A percentile compares a stretch with the other conserved stretches of the same genome.
phyloP scores from a whole-genome alignment of 306 rosid genomes.

The Adenanthera pavonina region DNA sequence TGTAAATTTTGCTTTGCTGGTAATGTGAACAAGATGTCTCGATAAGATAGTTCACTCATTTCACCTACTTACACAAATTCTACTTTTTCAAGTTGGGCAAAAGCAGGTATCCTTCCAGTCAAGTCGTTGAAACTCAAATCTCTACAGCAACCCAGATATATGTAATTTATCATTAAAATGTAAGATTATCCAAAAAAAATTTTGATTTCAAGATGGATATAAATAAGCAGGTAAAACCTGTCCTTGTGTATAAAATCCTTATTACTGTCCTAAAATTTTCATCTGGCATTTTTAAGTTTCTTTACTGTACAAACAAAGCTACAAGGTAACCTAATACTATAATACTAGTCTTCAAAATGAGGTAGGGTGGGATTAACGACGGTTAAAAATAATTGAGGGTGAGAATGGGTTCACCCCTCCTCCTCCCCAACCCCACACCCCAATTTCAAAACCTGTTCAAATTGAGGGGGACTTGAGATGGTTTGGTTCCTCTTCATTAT shows the following conservation, averaged over 20 bases:
- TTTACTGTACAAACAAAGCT: neutral
- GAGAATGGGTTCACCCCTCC: too few species aligned
- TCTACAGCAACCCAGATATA: neutral
- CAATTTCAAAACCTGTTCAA: too few species aligned
- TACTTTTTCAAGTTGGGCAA: neutral
- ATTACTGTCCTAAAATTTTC: neutral
- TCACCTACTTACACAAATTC: neutral
- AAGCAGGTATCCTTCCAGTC: neutral
- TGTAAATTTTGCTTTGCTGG: neutral
- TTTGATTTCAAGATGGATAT: neutral
- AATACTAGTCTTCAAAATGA: neutral
- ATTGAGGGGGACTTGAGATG: too few species aligned
- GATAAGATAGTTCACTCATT: neutral
- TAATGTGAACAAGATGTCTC: neutral
- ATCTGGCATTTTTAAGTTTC: neutral
- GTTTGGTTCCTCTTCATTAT: too few species aligned
- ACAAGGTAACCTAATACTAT: neutral
- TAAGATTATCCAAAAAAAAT: neutral
- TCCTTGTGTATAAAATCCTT: neutral
- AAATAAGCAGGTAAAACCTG: neutral
- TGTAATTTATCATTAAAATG: neutral
- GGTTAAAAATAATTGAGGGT: too few species aligned
- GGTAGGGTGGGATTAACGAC: too few species aligned
- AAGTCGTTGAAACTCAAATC: conserved; percentile 13
- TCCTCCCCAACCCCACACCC: too few species aligned